Evolutionary conservation across 805 yeast species (phyloP), one percentile per base, ranked within the genome.

Genomic region (Kazachstania africana): DNA sequence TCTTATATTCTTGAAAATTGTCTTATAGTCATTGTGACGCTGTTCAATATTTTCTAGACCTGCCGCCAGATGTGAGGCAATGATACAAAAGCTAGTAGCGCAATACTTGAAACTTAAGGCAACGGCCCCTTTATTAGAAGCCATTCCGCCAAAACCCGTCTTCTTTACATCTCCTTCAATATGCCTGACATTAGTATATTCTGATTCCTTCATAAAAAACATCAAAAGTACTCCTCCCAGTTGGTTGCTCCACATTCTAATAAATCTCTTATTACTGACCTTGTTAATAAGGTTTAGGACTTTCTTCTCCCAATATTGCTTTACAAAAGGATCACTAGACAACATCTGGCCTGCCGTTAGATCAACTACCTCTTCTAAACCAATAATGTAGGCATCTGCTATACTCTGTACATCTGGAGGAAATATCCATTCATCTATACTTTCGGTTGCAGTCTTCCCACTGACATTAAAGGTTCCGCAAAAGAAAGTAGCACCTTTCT

Each of bases 61-160:
- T 2, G 98, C 98, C 1, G 97, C 96, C 35, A 91, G 63, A 62
- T 91, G 98, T 3, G 93, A 75, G 3, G 77, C 75, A 9, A 88
- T 73, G 41, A 88, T 72, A 46, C 95, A 83, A 31, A 91, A 57
- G 18, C 70, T 72, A 8, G 88, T 73, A 20, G 73, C 73, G 10
- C 78, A 73, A 36, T 76, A 68, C 16, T 66, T 60, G 46, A 83
- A 66, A 39, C 87, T 69, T 3, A 79, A 71, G 0, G 80, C 77
- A 27, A 81, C 72, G 2, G 82, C 94, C 4, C 95, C 95, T 52
- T 83, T 76, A 44, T 75, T 76, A 1, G 71, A 78, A 35, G 93
- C 76, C 57, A 85, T 75, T 5, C 98, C 98, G 20, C 95, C 94
- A 31, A 88, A 66, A 0, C 98, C 98, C 0, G 97, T 87, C 47